A percentile compares a stretch with the other conserved stretches of the same genome.
These are phyloP conservation scores for Musa acuminata DNA, from an alignment of 176 grass and related monocot species.

Conservation along the genomic window DNA sequence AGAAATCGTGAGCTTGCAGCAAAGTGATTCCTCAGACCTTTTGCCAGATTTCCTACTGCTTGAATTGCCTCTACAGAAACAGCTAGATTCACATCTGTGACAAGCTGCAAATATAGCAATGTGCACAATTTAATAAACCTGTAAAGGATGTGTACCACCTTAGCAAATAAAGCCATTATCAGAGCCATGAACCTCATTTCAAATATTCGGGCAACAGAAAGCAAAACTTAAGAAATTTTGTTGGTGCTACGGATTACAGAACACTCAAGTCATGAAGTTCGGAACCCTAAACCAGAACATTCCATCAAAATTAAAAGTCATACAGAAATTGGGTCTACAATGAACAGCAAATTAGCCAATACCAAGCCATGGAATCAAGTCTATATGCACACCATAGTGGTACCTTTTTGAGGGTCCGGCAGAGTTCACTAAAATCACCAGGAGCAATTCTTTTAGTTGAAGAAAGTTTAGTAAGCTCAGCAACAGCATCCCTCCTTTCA, in stretches of 20 bases:
- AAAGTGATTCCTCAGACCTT: constrained; percentile 85
- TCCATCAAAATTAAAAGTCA: background rate
- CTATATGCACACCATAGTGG: background rate
- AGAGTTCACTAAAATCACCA: constrained; percentile 97
- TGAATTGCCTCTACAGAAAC: constrained; percentile 91
- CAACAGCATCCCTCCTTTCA: constrained; percentile 97
- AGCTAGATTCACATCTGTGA: constrained; percentile 92
- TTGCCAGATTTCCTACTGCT: constrained; percentile 87
- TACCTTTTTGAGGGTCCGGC: constrained; percentile 91
- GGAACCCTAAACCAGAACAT: background rate
- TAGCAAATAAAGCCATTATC: background rate
- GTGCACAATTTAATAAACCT: background rate
- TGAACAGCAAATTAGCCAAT: background rate
- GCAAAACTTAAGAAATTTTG: background rate
- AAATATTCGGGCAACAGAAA: background rate
- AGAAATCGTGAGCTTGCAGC: constrained; percentile 74
- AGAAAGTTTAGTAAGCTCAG: constrained; percentile 88
- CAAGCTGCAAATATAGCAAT: constrained; percentile 47
- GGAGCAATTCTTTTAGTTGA: constrained; percentile 81
- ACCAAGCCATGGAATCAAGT: background rate
- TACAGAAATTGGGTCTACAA: background rate
- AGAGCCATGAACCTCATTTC: background rate
- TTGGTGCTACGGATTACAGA: background rate
- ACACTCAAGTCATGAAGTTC: background rate
- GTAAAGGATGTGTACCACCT: background rate